Evolutionary conservation across 2,329 filamentous ascomycete species (phyloP), one percentile per base, ranked within the genome.

Genomic region (Beauveria sp.): DNA sequence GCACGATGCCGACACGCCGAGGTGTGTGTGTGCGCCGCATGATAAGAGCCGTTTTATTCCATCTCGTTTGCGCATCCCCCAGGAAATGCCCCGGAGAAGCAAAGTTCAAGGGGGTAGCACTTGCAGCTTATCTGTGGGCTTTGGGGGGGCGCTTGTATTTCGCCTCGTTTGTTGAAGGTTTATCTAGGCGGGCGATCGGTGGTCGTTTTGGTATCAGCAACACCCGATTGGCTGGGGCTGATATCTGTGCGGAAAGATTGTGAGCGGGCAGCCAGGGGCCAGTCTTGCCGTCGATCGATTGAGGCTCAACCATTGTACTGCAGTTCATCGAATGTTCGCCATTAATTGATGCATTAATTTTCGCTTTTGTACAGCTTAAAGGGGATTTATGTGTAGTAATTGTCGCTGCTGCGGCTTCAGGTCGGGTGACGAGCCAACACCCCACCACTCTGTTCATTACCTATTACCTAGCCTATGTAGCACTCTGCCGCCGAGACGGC

Each of bases 161-260:
- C 18, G 40, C 20, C 24, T 43, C 12, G 50, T 5, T 18, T 43
- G 49, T 26, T 38, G n/a, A 38, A 38, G 51, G 14, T 50, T 45
- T 60, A 60, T 61, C 42, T 48, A n/a, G 42, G 26, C 2, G 49
- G 50, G 42, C 48, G 58, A 53, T 53, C 40, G 49, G 18, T 5
- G 12, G 56, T 42, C 24, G 50, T 42, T 40, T 40, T 40, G 49
- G 43, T 61, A 61, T 61, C 59, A 55, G 51, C 59, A 50, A 50
- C 59, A 61, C 51, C 59, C 45, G 59, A 61, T 61, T 61, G 59
- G 59, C 51, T 50, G 59, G 22, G 34, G 8, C 40, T 46, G 43
- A 16, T 55, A 55, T 49, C 50, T 46, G 28, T 22, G n/a, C 16
- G n/a, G 5, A 42, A n/a, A 18, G 3, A 26, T 24, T 34, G 5